Evolutionary conservation across 768 basidiomycete species (phyloP), one percentile per base, ranked within the genome.

Genomic region (Podaxis pistillaris): DNA sequence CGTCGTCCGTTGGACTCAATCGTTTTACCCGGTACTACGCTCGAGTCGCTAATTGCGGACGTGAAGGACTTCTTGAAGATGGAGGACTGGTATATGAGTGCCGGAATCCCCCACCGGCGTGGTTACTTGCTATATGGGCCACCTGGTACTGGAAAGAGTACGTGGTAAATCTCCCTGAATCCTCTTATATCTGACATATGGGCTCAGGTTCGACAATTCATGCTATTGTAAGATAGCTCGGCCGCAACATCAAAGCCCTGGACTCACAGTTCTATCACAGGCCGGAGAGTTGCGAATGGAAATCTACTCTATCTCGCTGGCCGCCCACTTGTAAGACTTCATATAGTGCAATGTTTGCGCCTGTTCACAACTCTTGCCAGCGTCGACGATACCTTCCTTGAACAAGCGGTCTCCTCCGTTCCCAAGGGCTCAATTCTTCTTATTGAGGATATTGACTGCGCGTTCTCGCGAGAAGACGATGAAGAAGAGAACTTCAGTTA

Each of bases 271-370:
- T 49, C 50, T 24, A 51, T n/a, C 2, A 5, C 44, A 78, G 77
- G 81, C 81, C 5, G 81, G 82, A 5, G 91, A 91, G 70, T 78
- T 96, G 9, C 85, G 86, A 4, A 80, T 96, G n/a, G 92, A 95
- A 72, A 93, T 96, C 59, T 95, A 92, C 68, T 75, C 82, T 0
- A 68, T 87, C 13, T 84, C 84, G 0, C 72, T 86, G 0, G 77
- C 83, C 0, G 78, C 83, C 17, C 70, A 73, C 47, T 78, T 77
- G 83, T 85, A 68, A 38, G 79, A 46, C 52, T 37, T 17, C 52
- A 2, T 41, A 38, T 47, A 44, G 26, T 11, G 59, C 1, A 9
- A 33, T 6, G 24, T 52, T 30, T 1, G 37, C 56, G 8, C 46
- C 56, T 50, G 58, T 28, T 54, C 68, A 67, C 60, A 22, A 41